A percentile compares a stretch with the other conserved stretches of the same genome.
Evolutionary conservation across 352 stramenopile genomes (phyloP).

Genomic region (Hyaloperonospora brassicae): DNA sequence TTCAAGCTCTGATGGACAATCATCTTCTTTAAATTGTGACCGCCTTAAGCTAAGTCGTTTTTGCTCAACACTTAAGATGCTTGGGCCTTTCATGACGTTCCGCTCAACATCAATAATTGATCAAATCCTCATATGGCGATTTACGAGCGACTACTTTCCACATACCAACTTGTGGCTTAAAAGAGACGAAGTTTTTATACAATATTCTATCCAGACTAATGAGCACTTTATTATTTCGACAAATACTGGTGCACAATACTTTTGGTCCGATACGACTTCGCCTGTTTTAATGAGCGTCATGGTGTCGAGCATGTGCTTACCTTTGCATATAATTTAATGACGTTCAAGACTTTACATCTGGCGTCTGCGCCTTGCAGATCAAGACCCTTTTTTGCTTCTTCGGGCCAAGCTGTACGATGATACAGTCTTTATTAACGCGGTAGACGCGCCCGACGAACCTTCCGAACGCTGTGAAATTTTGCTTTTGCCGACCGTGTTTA

Average conservation of each 20-base stretch:
- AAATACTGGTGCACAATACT: slow-evolving; percentile 13
- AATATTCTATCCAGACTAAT: slow-evolving; percentile 13
- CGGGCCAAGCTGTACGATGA: slow-evolving; percentile 1
- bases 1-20: not conserved
- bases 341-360: slow-evolving; percentile 4
- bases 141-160: slow-evolving; percentile 11
- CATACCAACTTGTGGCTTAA: slow-evolving; percentile 8
- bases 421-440: slow-evolving; percentile 4
- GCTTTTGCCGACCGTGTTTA: not conserved
- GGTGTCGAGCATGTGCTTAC: slow-evolving; percentile 7
- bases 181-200: slow-evolving; percentile 18
- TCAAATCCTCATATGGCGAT: slow-evolving; percentile 3
- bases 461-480: slow-evolving; percentile 3
- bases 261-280: slow-evolving; percentile 15
- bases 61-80: slow-evolving; percentile 9
- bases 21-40: not conserved
- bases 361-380: slow-evolving; percentile 2
- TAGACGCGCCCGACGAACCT: slow-evolving; percentile 14
- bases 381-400: slow-evolving; percentile 14
- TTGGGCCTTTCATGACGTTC: slow-evolving; percentile 7
- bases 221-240: slow-evolving; percentile 6
- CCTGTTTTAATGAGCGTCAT: slow-evolving; percentile 9
- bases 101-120: slow-evolving; percentile 17
- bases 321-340: slow-evolving; percentile 6
- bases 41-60: not conserved